A percentile compares a stretch with the other conserved stretches of the same genome.
Conservation (phyloP, 169 alveolate genomes). For the Cryptosporidium ryanae region DNA sequence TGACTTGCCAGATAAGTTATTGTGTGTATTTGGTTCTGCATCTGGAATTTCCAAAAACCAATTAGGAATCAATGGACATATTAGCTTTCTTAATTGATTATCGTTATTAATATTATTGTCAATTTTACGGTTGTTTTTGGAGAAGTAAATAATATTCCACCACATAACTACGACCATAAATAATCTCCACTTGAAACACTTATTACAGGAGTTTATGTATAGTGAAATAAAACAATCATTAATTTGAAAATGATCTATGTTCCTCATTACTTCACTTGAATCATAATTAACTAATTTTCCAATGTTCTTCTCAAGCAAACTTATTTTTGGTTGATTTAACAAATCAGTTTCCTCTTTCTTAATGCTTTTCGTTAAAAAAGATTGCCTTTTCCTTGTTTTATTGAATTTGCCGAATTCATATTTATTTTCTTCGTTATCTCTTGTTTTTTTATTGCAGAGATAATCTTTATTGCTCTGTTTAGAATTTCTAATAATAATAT, state of each 20-base stretch:
- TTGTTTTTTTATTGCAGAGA: neutral
- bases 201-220: conserved; percentile 8
- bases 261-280: no score
- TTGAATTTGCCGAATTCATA: neutral
- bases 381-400: no score
- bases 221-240: neutral
- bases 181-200: conserved; percentile 22
- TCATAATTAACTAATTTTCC: no score
- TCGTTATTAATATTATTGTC: neutral
- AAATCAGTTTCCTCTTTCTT: no score
- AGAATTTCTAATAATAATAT: neutral
- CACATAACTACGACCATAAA: conserved; percentile 19
- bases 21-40: neutral
- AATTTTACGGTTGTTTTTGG: no score
- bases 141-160: conserved; percentile 16
- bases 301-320: no score
- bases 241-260: neutral
- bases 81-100: neutral
- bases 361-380: no score
- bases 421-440: neutral
- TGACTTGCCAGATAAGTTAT: conserved; percentile 1
- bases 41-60: conserved; percentile 27
- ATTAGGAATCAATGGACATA: conserved; percentile 19
- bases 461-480: neutral
- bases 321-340: no score